phyloP scores from a whole-genome alignment of 345 rosid species.

The Moricandia arvensis region DNA sequence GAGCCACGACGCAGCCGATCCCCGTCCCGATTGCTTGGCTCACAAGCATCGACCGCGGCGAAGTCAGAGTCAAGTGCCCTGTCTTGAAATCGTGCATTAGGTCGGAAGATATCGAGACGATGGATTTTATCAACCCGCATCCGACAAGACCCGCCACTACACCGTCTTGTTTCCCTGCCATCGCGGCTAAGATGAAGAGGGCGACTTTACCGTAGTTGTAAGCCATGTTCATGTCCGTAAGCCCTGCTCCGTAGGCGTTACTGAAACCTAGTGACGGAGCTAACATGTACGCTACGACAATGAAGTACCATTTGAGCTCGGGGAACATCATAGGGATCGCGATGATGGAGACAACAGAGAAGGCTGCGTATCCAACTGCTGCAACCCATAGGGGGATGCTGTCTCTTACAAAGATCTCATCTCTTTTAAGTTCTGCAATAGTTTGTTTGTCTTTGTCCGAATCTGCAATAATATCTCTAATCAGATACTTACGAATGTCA shows the following conservation, averaged over 20 bases:
- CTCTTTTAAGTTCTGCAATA: conserved; percentile 32
- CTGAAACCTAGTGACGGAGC: conserved; percentile 53
- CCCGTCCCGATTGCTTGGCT: conserved; percentile 57
- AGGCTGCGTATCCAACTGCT: conserved; percentile 37
- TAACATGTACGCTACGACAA: conserved; percentile 45
- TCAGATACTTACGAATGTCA: background rate
- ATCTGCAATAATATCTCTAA: conserved; percentile 21
- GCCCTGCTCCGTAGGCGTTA: conserved; percentile 59
- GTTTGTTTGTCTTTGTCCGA: conserved; percentile 19
- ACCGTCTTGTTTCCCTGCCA: conserved; percentile 51
- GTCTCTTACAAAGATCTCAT: conserved; percentile 48
- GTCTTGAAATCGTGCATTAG: conserved; percentile 59
- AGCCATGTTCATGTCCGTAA: conserved; percentile 57
- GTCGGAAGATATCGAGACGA: conserved; percentile 51
- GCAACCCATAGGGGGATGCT: conserved; percentile 59
- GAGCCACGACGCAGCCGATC: conserved; percentile 53
- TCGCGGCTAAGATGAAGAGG: conserved; percentile 48
- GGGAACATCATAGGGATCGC: conserved; percentile 49
- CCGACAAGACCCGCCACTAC: conserved; percentile 56
- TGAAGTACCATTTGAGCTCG: conserved; percentile 51
- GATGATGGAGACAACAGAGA: conserved; percentile 44
- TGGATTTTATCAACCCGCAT: conserved; percentile 55
- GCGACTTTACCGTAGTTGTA: conserved; percentile 57
- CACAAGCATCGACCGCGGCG: conserved; percentile 53
- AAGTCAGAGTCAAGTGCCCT: conserved; percentile 49